Evolutionary conservation across 441 rosid species (phyloP).

Genomic region (Raphanus hybrid): DNA sequence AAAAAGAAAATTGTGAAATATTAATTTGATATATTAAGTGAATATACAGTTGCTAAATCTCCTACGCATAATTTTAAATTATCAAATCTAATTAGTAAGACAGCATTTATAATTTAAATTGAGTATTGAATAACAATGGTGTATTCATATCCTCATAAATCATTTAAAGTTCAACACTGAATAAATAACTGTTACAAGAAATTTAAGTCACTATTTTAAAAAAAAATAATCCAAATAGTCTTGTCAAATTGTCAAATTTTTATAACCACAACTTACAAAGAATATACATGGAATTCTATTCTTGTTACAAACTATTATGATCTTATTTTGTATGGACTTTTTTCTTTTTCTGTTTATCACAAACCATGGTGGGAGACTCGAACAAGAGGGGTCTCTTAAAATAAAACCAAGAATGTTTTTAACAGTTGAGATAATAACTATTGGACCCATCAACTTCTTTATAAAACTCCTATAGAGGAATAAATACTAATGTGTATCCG

Average conservation of each 20-base stretch:
- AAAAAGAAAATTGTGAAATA: background rate
- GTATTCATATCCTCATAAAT: background rate
- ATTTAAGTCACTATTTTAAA: background rate
- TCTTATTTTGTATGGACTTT: background rate
- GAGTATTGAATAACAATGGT: background rate
- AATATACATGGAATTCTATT: background rate
- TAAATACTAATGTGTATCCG: slow-evolving; percentile 33
- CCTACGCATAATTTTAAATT: background rate
- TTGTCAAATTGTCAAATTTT: background rate
- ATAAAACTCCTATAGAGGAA: slow-evolving; percentile 20
- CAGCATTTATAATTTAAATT: background rate
- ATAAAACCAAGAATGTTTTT: slow-evolving; percentile 12
- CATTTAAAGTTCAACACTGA: background rate
- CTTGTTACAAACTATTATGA: background rate
- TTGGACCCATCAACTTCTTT: slow-evolving; percentile 41
- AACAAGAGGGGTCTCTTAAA: background rate
- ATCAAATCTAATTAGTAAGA: background rate
- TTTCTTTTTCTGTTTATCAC: background rate
- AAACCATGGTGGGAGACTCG: slow-evolving; percentile 19
- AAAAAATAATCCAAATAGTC: background rate
- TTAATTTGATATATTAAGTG: background rate
- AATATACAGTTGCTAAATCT: background rate
- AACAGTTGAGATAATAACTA: slow-evolving; percentile 27
- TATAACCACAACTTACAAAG: background rate
- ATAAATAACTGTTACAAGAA: slow-evolving; percentile 8